Percentiles rank a stretch among this genome's conserved stretches.
These are phyloP conservation scores for Termitomyces sp. DNA, from an alignment of 768 basidiomycete genomes.

Conservation along the genomic window DNA sequence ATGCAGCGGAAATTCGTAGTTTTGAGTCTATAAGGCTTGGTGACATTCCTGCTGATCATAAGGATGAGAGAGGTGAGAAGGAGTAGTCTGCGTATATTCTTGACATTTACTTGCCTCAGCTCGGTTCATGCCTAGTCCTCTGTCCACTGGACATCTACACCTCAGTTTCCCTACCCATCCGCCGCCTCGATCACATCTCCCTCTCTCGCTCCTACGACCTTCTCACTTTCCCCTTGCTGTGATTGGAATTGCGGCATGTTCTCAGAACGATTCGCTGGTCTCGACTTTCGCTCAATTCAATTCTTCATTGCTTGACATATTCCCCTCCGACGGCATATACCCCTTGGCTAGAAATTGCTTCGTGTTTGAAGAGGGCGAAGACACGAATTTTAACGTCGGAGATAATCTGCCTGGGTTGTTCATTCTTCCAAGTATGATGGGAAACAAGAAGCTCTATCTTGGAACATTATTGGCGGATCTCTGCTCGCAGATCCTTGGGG, in stretches of 20 bases:
- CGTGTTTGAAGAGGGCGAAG: slow-evolving; percentile 76
- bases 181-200: slow-evolving; percentile 58
- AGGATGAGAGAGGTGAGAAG: slow-evolving; percentile 67
- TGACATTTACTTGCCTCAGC: slow-evolving; percentile 38
- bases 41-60: slow-evolving; percentile 77
- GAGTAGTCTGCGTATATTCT: neutral
- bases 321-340: slow-evolving; percentile 61
- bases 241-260: slow-evolving; percentile 78
- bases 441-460: slow-evolving; percentile 83
- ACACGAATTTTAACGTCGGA: slow-evolving; percentile 49
- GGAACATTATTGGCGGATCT: slow-evolving; percentile 86
- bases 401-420: slow-evolving; percentile 60
- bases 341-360: slow-evolving; percentile 82
- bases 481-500: slow-evolving; percentile 80
- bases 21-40: slow-evolving; percentile 72
- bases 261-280: slow-evolving; percentile 46
- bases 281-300: slow-evolving; percentile 64
- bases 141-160: slow-evolving; percentile 78
- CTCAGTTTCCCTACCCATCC: slow-evolving; percentile 76
- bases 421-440: slow-evolving; percentile 80
- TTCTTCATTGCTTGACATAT: slow-evolving; percentile 56
- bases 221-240: slow-evolving; percentile 85
- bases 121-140: slow-evolving; percentile 75
- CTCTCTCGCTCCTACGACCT: slow-evolving; percentile 68
- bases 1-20: slow-evolving; percentile 66